Percentiles rank a stretch among this genome's conserved stretches.
phyloP scores from a whole-genome alignment of 495 filamentous ascomycete species.

The Lophiostoma macrostomum region DNA sequence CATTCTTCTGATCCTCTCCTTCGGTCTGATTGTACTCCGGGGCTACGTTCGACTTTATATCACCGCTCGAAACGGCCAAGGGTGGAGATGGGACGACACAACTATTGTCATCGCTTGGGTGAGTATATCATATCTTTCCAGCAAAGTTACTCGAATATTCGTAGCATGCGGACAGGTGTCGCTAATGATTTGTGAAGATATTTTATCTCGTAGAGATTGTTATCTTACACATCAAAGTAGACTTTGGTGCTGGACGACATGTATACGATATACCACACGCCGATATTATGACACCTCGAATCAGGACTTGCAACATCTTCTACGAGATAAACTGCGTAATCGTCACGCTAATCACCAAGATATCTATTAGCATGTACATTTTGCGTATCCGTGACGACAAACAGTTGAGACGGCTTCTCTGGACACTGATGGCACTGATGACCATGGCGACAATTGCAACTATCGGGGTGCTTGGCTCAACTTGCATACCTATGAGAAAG shows the following conservation, averaged over 20 bases:
- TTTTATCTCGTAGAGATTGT: not conserved
- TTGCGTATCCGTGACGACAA: not conserved
- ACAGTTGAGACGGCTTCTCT: not conserved
- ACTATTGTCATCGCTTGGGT: constrained; percentile 5
- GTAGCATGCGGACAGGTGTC: too few relatives aligned
- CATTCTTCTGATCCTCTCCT: too few relatives aligned
- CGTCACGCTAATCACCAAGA: constrained; percentile 2
- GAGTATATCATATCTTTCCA: not conserved
- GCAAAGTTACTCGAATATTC: not conserved
- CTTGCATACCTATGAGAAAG: constrained; percentile 4
- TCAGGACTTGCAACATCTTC: constrained; percentile 2
- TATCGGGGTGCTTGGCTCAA: not conserved
- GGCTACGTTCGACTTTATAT: too few relatives aligned
- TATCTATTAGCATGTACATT: constrained; percentile 6
- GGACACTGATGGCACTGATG: constrained; percentile 3
- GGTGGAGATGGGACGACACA: constrained; percentile 7
- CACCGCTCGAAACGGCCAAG: too few relatives aligned
- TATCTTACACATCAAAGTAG: not conserved
- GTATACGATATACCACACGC: not conserved
- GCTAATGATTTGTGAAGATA: constrained; percentile 6
- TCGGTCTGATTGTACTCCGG: too few relatives aligned
- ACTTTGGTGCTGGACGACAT: not conserved
- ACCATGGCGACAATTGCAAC: not conserved
- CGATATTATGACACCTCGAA: not conserved
- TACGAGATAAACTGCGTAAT: not conserved